phyloP scores from a whole-genome alignment of 768 basidiomycete species.

The Termitomyces sp. region DNA sequence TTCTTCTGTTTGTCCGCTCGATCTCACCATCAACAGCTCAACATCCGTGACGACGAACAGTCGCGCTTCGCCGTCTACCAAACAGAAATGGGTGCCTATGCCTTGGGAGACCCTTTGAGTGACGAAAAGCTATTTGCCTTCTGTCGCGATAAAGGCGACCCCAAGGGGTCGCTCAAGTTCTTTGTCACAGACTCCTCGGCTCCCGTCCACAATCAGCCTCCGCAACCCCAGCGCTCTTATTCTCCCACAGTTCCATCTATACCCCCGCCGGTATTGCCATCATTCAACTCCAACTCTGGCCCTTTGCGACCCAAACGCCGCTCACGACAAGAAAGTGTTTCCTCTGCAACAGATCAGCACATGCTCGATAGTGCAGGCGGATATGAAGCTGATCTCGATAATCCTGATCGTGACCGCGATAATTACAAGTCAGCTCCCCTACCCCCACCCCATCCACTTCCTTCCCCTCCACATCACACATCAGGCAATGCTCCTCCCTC shows the following conservation, averaged over 20 bases:
- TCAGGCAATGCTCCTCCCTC: conserved; percentile 29
- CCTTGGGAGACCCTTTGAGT: conserved; percentile 68
- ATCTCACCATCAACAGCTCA: conserved; percentile 44
- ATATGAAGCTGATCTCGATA: conserved; percentile 73
- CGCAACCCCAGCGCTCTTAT: conserved; percentile 31
- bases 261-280: conserved; percentile 34
- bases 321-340: conserved; percentile 64
- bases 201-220: conserved; percentile 50
- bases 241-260: conserved; percentile 30
- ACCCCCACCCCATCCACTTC: conserved; percentile 28
- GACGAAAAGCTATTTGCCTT: conserved; percentile 70
- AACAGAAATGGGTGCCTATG: conserved; percentile 80
- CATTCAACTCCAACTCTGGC: conserved; percentile 29
- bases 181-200: conserved; percentile 68
- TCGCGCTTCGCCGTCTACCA: conserved; percentile 75
- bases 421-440: conserved; percentile 38
- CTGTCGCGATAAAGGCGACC: conserved; percentile 70
- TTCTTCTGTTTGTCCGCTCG: conserved; percentile 4
- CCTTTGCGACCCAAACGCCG: conserved; percentile 52
- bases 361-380: conserved; percentile 51
- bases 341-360: conserved; percentile 62
- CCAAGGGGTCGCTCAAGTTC: conserved; percentile 80
- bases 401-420: conserved; percentile 52
- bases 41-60: conserved; percentile 77
- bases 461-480: conserved; percentile 18